A percentile compares a stretch with the other conserved stretches of the same genome.
phyloP scores from a whole-genome alignment of 805 yeast species.

The Candida pini region DNA sequence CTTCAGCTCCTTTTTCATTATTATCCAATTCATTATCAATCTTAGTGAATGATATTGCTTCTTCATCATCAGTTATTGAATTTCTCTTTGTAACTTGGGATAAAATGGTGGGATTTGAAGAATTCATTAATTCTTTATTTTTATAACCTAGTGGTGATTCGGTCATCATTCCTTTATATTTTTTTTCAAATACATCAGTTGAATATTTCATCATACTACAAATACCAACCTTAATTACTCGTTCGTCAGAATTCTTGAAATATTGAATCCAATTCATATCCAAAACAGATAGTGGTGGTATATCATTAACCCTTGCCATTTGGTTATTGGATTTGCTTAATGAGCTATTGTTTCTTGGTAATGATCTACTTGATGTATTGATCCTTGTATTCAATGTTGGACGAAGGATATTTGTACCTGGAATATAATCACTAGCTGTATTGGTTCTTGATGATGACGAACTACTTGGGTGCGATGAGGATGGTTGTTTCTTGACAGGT shows the following conservation, averaged over 20 bases:
- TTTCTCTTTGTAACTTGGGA: conserved; percentile 10
- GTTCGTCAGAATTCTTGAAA: conserved; percentile 51
- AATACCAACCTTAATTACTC: conserved; percentile 54
- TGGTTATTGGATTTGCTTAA: conserved; percentile 7
- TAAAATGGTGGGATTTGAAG: conserved; percentile 17
- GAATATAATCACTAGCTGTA: conserved; percentile 41
- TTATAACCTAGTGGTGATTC: conserved; percentile 55
- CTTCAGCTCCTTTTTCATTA: no score
- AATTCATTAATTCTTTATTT: conserved; percentile 28
- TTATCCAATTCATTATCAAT: conserved; percentile 12
- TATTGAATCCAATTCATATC: conserved; percentile 57
- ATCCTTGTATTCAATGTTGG: conserved; percentile 40
- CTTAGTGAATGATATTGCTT: conserved; percentile 24
- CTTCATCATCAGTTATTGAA: conserved; percentile 15
- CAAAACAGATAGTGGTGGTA: conserved; percentile 43
- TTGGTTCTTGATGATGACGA: background rate
- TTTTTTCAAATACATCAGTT: conserved; percentile 50
- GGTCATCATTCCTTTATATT: conserved; percentile 48
- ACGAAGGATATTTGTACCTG: conserved; percentile 54
- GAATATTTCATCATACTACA: conserved; percentile 39
- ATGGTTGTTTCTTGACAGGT: no score
- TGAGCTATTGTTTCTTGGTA: conserved; percentile 10
- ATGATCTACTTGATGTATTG: conserved; percentile 13
- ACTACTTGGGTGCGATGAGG: background rate
- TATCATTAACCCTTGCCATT: conserved; percentile 17